Conservation (phyloP, 2,329 filamentous ascomycete species). For the Whalleya microplaca region DNA sequence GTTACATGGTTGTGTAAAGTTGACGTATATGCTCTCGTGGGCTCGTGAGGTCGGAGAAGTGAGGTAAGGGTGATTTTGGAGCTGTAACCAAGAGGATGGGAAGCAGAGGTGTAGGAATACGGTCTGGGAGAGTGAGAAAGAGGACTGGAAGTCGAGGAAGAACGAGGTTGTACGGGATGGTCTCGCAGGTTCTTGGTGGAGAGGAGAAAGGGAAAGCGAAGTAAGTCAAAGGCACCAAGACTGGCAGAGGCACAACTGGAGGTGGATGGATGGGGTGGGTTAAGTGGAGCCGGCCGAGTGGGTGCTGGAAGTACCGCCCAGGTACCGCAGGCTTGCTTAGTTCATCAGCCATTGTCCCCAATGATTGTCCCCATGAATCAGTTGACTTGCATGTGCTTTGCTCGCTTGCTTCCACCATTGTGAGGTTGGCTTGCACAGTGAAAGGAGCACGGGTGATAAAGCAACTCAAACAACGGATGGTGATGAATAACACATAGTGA, state of each 20-base stretch:
- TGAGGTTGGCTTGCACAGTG: constrained; percentile 16
- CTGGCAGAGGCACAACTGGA: constrained; percentile 27
- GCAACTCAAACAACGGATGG: constrained; percentile 6
- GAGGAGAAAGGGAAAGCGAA: constrained; percentile 35
- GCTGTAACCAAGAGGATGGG: constrained; percentile 7
- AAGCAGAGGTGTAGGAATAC: constrained; percentile 14
- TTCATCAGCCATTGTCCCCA: constrained; percentile 26
- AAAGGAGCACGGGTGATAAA: constrained; percentile 15
- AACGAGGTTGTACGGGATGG: constrained; percentile 34
- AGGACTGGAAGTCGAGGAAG: constrained; percentile 15
- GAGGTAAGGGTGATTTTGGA: background rate
- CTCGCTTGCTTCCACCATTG: constrained; percentile 3
- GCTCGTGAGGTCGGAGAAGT: constrained; percentile 4
- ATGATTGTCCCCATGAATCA: constrained; percentile 22
- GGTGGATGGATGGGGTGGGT: constrained; percentile 28
- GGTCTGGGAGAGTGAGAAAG: constrained; percentile 12
- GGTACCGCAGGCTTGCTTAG: constrained; percentile 26
- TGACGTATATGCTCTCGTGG: constrained; percentile 9
- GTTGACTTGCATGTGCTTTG: constrained; percentile 4
- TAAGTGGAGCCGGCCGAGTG: constrained; percentile 20
- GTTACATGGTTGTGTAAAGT: constrained; percentile 35
- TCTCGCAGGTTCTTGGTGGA: constrained; percentile 33
- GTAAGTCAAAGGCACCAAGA: too few relatives aligned
- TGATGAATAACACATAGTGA: background rate
- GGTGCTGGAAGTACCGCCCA: constrained; percentile 25